phyloP scores from a whole-genome alignment of 2,329 filamentous ascomycete genomes.

The Tricladium varicosporioides region DNA sequence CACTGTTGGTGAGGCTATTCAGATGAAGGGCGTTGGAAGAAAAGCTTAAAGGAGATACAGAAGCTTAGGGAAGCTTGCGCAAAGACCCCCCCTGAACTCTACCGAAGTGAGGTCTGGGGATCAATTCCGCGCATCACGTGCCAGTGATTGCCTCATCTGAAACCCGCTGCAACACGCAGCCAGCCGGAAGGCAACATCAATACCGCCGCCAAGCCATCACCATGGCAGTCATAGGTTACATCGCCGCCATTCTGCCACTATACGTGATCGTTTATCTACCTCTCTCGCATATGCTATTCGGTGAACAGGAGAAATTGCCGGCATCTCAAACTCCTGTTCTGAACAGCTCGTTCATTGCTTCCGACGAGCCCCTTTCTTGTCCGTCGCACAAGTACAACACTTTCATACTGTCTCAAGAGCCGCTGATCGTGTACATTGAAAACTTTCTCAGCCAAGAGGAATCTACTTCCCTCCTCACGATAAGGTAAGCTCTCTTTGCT shows the following conservation, averaged over 20 bases:
- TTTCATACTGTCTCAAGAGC: slow-evolving; percentile 50
- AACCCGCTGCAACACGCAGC: slow-evolving; percentile 8
- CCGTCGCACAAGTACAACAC: slow-evolving; percentile 32
- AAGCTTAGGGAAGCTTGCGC: no score
- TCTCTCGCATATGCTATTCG: slow-evolving; percentile 25
- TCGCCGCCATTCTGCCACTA: slow-evolving; percentile 27
- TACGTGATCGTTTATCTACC: slow-evolving; percentile 31
- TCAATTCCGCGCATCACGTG: background rate
- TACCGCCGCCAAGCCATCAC: slow-evolving; percentile 9
- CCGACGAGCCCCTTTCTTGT: slow-evolving; percentile 29
- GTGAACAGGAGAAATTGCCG: slow-evolving; percentile 5
- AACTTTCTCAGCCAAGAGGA: slow-evolving; percentile 49
- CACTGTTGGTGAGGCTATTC: background rate
- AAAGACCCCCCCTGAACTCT: no score
- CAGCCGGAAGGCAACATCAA: slow-evolving; percentile 3
- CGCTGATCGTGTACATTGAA: slow-evolving; percentile 58
- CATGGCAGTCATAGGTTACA: slow-evolving; percentile 29
- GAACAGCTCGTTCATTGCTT: slow-evolving; percentile 32
- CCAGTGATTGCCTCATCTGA: background rate
- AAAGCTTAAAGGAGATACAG: background rate
- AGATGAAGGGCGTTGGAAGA: background rate
- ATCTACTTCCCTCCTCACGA: slow-evolving; percentile 46
- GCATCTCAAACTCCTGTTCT: slow-evolving; percentile 11
- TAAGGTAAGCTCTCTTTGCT: slow-evolving; percentile 52
- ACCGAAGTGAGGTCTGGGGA: slow-evolving; percentile 3